A percentile compares a stretch with the other conserved stretches of the same genome.
These are phyloP conservation scores for Eucalyptus marginata DNA, from an alignment of 345 rosid genomes.

Conservation along the genomic window DNA sequence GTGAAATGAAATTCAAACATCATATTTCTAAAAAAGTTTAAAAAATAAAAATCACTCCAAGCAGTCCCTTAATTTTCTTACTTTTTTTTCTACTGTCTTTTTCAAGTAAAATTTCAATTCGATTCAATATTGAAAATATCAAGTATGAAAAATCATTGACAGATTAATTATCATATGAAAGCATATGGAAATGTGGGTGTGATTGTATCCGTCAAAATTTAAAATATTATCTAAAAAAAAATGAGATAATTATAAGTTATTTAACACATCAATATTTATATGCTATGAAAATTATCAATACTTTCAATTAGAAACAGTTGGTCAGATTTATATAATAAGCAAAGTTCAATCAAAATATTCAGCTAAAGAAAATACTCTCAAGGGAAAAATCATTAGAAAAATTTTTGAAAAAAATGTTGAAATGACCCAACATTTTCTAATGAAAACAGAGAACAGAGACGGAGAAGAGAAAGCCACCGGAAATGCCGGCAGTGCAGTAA, in stretches of 20 bases:
- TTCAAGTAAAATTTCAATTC: background rate
- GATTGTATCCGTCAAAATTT: background rate
- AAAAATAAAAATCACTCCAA: background rate
- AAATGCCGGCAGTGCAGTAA: slow-evolving; percentile 39
- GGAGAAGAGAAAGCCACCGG: background rate
- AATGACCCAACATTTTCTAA: background rate
- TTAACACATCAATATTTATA: background rate
- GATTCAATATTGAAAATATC: background rate
- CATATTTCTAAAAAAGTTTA: background rate
- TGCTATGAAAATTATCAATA: background rate
- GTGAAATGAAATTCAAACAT: background rate
- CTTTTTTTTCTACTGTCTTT: background rate
- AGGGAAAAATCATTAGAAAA: background rate
- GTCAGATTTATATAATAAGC: background rate
- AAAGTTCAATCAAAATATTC: background rate
- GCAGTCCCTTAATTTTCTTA: background rate
- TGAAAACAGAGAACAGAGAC: background rate
- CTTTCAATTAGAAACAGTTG: background rate
- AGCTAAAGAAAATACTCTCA: background rate
- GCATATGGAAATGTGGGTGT: background rate
- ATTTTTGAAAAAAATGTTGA: rapidly evolving
- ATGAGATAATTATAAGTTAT: too few relatives aligned
- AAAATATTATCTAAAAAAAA: background rate
- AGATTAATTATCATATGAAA: background rate
- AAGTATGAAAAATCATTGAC: background rate